Evolutionary conservation across 495 filamentous ascomycete species (phyloP).

Genomic region (Penicillium lagena): DNA sequence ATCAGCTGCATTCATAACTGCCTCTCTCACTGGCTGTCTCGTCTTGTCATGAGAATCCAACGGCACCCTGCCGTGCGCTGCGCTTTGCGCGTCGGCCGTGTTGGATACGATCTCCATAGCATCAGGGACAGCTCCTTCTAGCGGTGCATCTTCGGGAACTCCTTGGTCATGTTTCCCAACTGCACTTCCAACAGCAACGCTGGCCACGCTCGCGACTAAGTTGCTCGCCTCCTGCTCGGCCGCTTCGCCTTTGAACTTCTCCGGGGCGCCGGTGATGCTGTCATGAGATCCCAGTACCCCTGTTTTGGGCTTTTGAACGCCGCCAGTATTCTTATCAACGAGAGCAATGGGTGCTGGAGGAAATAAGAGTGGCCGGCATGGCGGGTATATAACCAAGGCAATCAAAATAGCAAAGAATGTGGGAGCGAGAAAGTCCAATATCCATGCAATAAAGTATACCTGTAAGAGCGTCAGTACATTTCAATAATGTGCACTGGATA

Average conservation of each 20-base stretch:
- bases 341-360: slow-evolving; percentile 71
- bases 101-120: slow-evolving; percentile 49
- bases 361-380: slow-evolving; percentile 57
- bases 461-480: slow-evolving; percentile 13
- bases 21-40: slow-evolving; percentile 70
- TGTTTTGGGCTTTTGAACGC: slow-evolving; percentile 68
- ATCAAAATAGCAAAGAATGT: slow-evolving; percentile 50
- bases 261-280: slow-evolving; percentile 72
- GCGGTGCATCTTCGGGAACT: slow-evolving; percentile 33
- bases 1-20: slow-evolving; percentile 69
- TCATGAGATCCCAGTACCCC: slow-evolving; percentile 71
- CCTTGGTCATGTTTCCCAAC: slow-evolving; percentile 62
- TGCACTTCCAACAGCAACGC: slow-evolving; percentile 67
- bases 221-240: slow-evolving; percentile 81
- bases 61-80: slow-evolving; percentile 38
- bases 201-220: slow-evolving; percentile 68
- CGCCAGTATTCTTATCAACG: slow-evolving; percentile 57
- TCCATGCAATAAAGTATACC: slow-evolving; percentile 71
- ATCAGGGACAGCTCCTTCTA: slow-evolving; percentile 52
- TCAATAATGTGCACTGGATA: slow-evolving; percentile 45
- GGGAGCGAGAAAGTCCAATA: slow-evolving; percentile 61
- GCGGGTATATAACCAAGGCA: slow-evolving; percentile 59
- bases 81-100: slow-evolving; percentile 53
- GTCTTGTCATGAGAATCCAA: slow-evolving; percentile 63
- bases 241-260: slow-evolving; percentile 78